Evolutionary conservation across 192 early-diverging fungal species (phyloP).

Genomic region (Piromyces finnis): DNA sequence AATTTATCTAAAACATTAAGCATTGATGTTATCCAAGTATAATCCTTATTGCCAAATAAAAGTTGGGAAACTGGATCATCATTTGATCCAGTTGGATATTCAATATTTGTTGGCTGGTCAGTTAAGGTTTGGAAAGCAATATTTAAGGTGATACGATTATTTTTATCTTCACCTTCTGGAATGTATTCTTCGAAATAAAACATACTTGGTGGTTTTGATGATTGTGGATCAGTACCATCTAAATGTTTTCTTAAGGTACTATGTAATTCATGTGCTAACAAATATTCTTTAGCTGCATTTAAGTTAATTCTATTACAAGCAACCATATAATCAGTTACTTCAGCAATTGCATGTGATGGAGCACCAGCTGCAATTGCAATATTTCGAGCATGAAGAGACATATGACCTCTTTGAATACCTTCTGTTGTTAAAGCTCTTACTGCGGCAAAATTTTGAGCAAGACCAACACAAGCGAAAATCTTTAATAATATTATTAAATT

Average conservation of each 20-base stretch:
- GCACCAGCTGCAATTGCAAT: conserved; percentile 54
- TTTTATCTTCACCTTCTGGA: background rate
- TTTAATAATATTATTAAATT: too few relatives aligned
- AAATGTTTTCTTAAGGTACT: background rate
- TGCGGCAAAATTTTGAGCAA: conserved; percentile 68
- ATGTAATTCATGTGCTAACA: conserved; percentile 25
- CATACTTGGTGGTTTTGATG: conserved; percentile 12
- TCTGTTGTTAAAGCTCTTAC: conserved; percentile 49
- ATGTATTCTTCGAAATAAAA: conserved; percentile 16
- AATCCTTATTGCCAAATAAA: conserved; percentile 25
- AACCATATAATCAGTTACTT: conserved; percentile 50
- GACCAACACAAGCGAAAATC: conserved; percentile 43
- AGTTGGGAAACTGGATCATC: background rate
- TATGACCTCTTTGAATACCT: conserved; percentile 58
- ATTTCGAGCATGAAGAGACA: conserved; percentile 37
- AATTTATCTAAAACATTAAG: conserved; percentile 15
- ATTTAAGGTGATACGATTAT: conserved; percentile 20
- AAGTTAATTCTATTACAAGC: conserved; percentile 38
- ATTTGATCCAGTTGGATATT: conserved; percentile 2
- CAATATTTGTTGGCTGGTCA: conserved; percentile 16
- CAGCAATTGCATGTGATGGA: conserved; percentile 40
- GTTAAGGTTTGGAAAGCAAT: conserved; percentile 30
- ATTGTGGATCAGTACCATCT: background rate
- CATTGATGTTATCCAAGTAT: conserved; percentile 17
- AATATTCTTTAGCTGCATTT: conserved; percentile 35